Evolutionary conservation across 2,329 filamentous ascomycete genomes (phyloP), one percentile per base, ranked within the genome.

Genomic region (Colletotrichum sojae): DNA sequence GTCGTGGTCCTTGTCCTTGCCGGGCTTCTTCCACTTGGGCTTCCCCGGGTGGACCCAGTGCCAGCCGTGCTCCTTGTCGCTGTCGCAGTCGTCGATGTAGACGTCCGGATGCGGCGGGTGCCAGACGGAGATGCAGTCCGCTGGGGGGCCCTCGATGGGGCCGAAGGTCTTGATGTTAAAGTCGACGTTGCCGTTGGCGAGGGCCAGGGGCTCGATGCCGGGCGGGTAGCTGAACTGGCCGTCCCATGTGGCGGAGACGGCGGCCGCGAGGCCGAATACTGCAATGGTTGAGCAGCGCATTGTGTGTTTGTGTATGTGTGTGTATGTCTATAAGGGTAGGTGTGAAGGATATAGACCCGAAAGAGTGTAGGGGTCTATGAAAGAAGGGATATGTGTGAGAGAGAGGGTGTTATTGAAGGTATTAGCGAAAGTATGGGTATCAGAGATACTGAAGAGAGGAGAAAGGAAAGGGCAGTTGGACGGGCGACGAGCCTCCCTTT

Each of bases 51-150:
- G 77, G 48, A 80, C 78, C 70, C 74, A 82, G 72, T 82, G 79
- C 80, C 80, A 82, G 31, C 72, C 73, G 40, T 76, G 49, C 18
- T 73, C 71, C 39, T 69, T 71, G 53, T 76, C 70, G 67, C 75
- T 71, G 66, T 81, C 78, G 67, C 80, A 82, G 67, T 73, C 75
- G 61, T 82, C 80, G 31, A 82, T 82, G 72, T 73, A 71, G 63
- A 81, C 73, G 43, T 74, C 73, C 31, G 73, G 71, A 75, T 82
- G 80, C 13, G 78, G 67, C 56, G 80, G 80, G 73, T 82, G 80
- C 78, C 77, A 82, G 72, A 78, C 66, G 71, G 77, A 72, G 71
- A 63, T 73, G 73, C 73, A 75, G 70, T 70, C 77, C 1, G 69
- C 31, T 13, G 75, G 69, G 10, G 80, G 78, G 2, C 55, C 66